These are phyloP conservation scores for Pythium apleroticum DNA, from an alignment of 352 stramenopile genomes.

Conservation along the genomic window DNA sequence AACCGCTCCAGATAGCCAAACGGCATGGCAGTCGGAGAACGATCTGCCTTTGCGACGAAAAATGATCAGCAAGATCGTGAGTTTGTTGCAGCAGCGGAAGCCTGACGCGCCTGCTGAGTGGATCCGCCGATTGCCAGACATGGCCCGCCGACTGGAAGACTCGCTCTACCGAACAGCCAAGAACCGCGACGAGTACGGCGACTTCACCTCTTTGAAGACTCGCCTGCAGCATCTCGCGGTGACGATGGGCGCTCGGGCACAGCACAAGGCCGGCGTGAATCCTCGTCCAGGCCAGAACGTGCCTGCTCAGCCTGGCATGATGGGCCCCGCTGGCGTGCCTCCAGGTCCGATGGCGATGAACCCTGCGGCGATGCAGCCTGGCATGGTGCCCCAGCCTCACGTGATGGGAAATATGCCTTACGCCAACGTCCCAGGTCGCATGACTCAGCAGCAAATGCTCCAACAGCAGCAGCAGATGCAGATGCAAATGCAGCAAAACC, in stretches of 20 bases:
- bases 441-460: slow-evolving; percentile 81
- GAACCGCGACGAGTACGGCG: slow-evolving; percentile 95
- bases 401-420: slow-evolving; percentile 76
- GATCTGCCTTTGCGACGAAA: slow-evolving; percentile 82
- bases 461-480: slow-evolving; percentile 79
- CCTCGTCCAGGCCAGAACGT: slow-evolving; percentile 37
- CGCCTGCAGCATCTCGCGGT: slow-evolving; percentile 95
- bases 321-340: slow-evolving; percentile 30
- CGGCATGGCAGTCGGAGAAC: slow-evolving; percentile 87
- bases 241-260: slow-evolving; percentile 81
- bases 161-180: slow-evolving; percentile 94
- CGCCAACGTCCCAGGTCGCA: slow-evolving; percentile 49
- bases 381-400: slow-evolving; percentile 60
- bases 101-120: slow-evolving; percentile 96
- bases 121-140: slow-evolving; percentile 97
- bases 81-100: slow-evolving; percentile 95
- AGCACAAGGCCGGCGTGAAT: slow-evolving; percentile 71
- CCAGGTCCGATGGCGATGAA: slow-evolving; percentile 41
- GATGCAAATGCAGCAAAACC: slow-evolving; percentile 86
- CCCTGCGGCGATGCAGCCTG: slow-evolving; percentile 23
- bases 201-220: slow-evolving; percentile 95
- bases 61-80: slow-evolving; percentile 94
- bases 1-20: slow-evolving; percentile 39
- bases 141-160: slow-evolving; percentile 97
- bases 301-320: slow-evolving; percentile 43